Percentiles rank a stretch among this genome's conserved stretches.
Evolutionary conservation across 2,329 filamentous ascomycete genomes (phyloP).

Genomic region (Arachnomyces sp.): DNA sequence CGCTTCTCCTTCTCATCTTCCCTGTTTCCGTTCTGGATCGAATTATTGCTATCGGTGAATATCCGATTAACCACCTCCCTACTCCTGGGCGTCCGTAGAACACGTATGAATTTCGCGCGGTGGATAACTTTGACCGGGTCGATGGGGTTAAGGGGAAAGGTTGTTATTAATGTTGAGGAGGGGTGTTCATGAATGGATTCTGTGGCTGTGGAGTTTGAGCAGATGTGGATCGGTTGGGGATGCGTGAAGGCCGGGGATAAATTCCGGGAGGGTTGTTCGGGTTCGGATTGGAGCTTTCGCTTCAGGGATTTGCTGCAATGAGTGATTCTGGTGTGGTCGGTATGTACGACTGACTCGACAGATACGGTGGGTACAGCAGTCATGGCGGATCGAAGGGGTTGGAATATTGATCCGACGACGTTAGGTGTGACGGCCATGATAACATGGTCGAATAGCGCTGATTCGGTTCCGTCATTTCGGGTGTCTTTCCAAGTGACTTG

Average conservation of each 20-base stretch:
- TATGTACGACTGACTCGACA: constrained; percentile 45
- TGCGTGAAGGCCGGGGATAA: not conserved
- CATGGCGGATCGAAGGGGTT: constrained; percentile 33
- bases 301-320: no score
- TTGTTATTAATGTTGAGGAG: constrained; percentile 47
- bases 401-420: constrained; percentile 43
- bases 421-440: constrained; percentile 51
- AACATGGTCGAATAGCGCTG: constrained; percentile 44
- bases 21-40: not conserved
- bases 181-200: constrained; percentile 49
- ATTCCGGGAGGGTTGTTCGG: constrained; percentile 16
- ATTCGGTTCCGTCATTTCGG: not conserved
- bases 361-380: constrained; percentile 40
- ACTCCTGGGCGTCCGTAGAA: constrained; percentile 45
- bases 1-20: not conserved
- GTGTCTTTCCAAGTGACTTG: constrained; percentile 18
- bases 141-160: constrained; percentile 38
- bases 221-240: constrained; percentile 29
- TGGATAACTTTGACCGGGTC: constrained; percentile 37
- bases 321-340: constrained; percentile 16
- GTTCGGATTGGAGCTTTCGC: not conserved
- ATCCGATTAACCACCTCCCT: constrained; percentile 42
- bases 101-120: constrained; percentile 45
- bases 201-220: constrained; percentile 29
- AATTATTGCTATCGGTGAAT: constrained; percentile 22